Evolutionary conservation across 2,329 filamentous ascomycete genomes (phyloP), one percentile per base, ranked within the genome.

Genomic region (Fusarium pseudocircinatum): DNA sequence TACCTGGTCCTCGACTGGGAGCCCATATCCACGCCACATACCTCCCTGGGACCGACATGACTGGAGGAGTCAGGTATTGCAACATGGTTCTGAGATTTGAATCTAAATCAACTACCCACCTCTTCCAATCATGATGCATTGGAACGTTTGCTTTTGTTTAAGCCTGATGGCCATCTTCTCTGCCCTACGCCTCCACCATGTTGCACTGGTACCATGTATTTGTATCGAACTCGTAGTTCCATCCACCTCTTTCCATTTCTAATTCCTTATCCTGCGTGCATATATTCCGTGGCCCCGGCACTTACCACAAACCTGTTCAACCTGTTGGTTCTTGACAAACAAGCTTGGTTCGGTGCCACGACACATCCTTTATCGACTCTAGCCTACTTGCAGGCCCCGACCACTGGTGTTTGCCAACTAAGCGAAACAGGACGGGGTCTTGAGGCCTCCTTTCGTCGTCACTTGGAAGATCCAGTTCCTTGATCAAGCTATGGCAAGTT

Each of bases 11-110:
- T 71, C 34, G 56, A 56, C 46, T 43, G 34, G 46, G 58, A 69
- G 73, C 58, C 62, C 60, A 77, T 69, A 77, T 70, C 60, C 69
- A 74, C 65, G 75, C 75, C 74, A 76, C 74, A 74, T 72, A 64
- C 72, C 64, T 56, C 24, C 47, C 60, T 24, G 47, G n/a, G 68
- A 44, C 64, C 63, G 74, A 72, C 69, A 60, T 42, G 61, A 60
- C 46, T 65, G 30, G 37, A 24, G 40, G 52, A 53, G 28, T 57
- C 50, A 60, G 40, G 47, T 60, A 58, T 60, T 40, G 30, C 44
- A 50, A 30, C 53, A 67, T 70, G 69, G 53, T 66, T 65, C 59
- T 69, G 49, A 67, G 43, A 58, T 76, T 67, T 37, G 43, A 60
- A 69, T 74, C 59, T 50, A 72, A 63, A 54, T 50, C 43, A 50